Evolutionary conservation across 192 early-diverging fungal species (phyloP), one percentile per base, ranked within the genome.

Genomic region (Entophlyctis luteolus): DNA sequence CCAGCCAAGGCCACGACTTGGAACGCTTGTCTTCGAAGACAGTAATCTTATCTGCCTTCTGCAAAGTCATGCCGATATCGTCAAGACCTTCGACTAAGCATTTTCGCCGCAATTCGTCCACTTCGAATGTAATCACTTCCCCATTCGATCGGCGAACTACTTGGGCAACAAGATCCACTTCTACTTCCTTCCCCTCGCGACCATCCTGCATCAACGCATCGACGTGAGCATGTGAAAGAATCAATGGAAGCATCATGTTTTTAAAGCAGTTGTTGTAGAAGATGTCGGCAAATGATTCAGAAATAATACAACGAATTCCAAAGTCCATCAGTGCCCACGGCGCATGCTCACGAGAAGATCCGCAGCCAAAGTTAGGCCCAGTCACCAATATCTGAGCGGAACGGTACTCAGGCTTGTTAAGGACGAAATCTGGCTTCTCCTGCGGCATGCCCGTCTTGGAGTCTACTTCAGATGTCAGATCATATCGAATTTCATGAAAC

Each of bases 241-340:
- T 56, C 14, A 50, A 59, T 29, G 85, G 85, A 42, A 89, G 72
- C 87, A 89, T 89, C 58, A 86, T 84, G 70, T 89, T 89, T 70
- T 89, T 89, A 80, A 84, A 82, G 59, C 82, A 86, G 73, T 89
- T 89, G 81, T 87, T 89, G 75, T 74, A 84, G 72, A 89, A 89
- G 63, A 89, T 89, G 72, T 89, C 87, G 27, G 87, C 87, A 65
- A 86, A 89, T 49, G 77, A 79, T 6, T 86, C 79, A 2, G 84
- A 84, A 67, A 89, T 84, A 48, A 89, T 84, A 66, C 84, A 86
- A 22, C 79, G 70, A 70, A 89, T 89, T 28, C 87, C 87, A 70
- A 89, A 89, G 52, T 89, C 87, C 56, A 81, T 71, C 42, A 89
- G 74, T 25, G 87, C 87, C 87, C 87, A 89, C 6, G 87, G 87